Base-by-base conservation (phyloP, 2,329 filamentous ascomycete species). In the Colletotrichum horii region DNA sequence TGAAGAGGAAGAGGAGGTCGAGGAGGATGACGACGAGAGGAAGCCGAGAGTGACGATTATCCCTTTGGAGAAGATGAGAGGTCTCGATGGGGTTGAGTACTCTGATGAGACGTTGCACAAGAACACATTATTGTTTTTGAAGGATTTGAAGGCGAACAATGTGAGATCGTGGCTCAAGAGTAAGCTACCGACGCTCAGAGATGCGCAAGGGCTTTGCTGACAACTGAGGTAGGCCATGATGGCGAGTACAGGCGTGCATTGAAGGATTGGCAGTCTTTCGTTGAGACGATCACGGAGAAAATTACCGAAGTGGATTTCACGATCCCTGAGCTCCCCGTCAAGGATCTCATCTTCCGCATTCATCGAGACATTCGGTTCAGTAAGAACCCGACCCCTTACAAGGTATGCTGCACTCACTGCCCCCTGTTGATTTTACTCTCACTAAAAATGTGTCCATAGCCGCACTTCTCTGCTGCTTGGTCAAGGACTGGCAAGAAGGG, bases 401-500 rank as follows among this genome's bases (percentile, higher is more conserved):
- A 97, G 89, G 94, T 94, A 85, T 80, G 87, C 77, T 36, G 11
- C 24, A 14, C 8, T 14, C 30, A 22, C 14, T 69, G 24, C 28
- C 26, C 26, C 26, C 26, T 28, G 26, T 28, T 28, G 26, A 28
- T 28, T 28, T 28, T 28, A 5, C 4, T 34, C 2, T 19, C 22
- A 71, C 70, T 68, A 72, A 52, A 9, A n/a, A 32, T 19, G 12
- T 3, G 24, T 7, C 7, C 1, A 30, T 67, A 95, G 93, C 91
- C 95, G 70, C 92, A 96, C 85, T 98, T 96, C 84, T 94, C 94
- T 12, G 95, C 94, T 48, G 94, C 95, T 28, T 98, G 95, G 92
- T 97, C 94, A 72, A 93, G 96, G 24, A 97, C 95, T 0, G 96
- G 96, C 24, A 91, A 94, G 70, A 98, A 98, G 84, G 95, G 95